Percentiles rank a stretch among this genome's conserved stretches.
Conservation (phyloP, 345 rosid genomes). For the Hypericum perforatum region DNA sequence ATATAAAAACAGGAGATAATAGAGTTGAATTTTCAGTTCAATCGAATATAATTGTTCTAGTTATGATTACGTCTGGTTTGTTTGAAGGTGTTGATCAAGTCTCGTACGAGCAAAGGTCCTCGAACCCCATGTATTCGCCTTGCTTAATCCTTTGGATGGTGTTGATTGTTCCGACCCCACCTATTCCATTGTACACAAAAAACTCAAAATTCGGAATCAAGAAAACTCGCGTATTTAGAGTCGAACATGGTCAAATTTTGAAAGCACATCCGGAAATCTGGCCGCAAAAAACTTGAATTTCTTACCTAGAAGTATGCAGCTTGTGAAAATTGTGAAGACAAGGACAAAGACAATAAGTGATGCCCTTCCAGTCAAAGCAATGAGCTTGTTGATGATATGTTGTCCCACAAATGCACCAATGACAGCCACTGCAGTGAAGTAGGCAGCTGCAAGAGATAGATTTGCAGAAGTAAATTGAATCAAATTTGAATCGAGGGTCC, state of each 20-base stretch:
- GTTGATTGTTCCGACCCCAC: constrained; percentile 10
- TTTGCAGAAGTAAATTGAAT: too few species aligned
- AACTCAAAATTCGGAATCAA: too few species aligned
- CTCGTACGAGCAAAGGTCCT: constrained; percentile 14
- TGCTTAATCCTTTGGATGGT: constrained; percentile 18
- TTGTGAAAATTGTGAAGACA: constrained; percentile 11
- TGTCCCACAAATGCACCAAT: constrained; percentile 12
- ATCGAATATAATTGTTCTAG: too few species aligned
- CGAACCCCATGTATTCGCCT: constrained; percentile 25
- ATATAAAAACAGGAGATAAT: too few species aligned
- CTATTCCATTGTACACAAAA: too few species aligned
- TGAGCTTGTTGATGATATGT: background rate
- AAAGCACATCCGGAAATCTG: too few species aligned
- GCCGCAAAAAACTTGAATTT: background rate
- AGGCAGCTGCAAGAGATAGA: constrained; percentile 10
- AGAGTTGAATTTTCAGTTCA: too few species aligned
- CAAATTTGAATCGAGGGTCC: background rate
- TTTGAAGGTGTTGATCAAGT: background rate
- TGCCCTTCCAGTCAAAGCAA: constrained; percentile 7
- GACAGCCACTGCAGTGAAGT: constrained; percentile 10
- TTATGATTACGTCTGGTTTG: too few species aligned
- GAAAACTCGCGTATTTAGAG: too few species aligned
- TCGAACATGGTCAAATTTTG: too few species aligned
- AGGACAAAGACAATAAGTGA: constrained; percentile 12
- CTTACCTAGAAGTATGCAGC: constrained; percentile 12